These are phyloP conservation scores for Paxillus ammoniavirescens DNA, from an alignment of 768 basidiomycete genomes.

Conservation along the genomic window DNA sequence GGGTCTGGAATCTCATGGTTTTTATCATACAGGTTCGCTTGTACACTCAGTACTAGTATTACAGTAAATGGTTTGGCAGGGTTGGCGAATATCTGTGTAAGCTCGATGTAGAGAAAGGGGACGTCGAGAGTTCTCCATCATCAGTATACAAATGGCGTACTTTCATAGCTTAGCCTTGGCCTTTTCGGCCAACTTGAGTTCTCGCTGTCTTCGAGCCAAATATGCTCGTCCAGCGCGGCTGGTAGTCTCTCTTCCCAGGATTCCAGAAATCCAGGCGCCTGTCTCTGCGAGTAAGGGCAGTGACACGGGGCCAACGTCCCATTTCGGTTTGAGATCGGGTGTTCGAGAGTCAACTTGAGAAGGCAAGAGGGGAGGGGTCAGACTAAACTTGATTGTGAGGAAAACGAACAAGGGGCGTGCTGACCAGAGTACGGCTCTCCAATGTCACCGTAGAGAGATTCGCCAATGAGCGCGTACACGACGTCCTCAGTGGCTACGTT, in stretches of 20 bases:
- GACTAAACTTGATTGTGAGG: neutral
- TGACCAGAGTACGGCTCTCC: slow-evolving; percentile 33
- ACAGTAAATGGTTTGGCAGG: too few relatives aligned
- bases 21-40: too few relatives aligned
- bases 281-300: slow-evolving; percentile 69
- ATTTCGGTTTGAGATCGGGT: slow-evolving; percentile 11
- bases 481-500: slow-evolving; percentile 95
- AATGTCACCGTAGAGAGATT: slow-evolving; percentile 53
- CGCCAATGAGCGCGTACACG: slow-evolving; percentile 71
- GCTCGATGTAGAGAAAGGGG: too few relatives aligned
- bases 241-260: slow-evolving; percentile 63
- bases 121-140: too few relatives aligned
- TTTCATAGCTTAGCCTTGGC: slow-evolving; percentile 8
- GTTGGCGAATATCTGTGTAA: too few relatives aligned
- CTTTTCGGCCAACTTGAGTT: slow-evolving; percentile 24
- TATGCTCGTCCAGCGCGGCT: slow-evolving; percentile 79
- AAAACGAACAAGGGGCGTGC: neutral
- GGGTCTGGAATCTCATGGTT: too few relatives aligned
- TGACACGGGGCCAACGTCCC: slow-evolving; percentile 45
- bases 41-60: too few relatives aligned
- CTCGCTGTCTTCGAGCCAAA: slow-evolving; percentile 46
- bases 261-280: slow-evolving; percentile 79
- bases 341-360: neutral
- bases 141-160: too few relatives aligned
- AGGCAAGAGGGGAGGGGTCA: neutral